phyloP scores from a whole-genome alignment of 352 stramenopile species.

The Elongisporangium anandrum region DNA sequence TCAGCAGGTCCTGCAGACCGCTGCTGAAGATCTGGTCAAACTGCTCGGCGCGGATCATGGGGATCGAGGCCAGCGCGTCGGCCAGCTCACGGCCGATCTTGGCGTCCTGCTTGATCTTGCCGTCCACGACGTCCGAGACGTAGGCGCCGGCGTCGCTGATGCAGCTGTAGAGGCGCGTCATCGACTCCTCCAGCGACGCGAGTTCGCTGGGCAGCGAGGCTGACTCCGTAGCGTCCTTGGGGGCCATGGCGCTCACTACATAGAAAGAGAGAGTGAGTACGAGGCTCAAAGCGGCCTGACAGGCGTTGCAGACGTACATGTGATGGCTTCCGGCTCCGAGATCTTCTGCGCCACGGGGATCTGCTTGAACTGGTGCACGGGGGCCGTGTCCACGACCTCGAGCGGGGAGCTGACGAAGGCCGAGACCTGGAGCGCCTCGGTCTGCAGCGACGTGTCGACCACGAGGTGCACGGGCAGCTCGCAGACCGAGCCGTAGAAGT shows the following conservation, averaged over 20 bases:
- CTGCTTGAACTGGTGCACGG: conserved; percentile 93
- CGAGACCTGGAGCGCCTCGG: conserved; percentile 83
- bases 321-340: conserved; percentile 93
- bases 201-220: conserved; percentile 71
- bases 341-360: conserved; percentile 91
- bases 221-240: conserved; percentile 23
- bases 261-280: neutral
- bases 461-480: conserved; percentile 93
- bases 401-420: conserved; percentile 91
- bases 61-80: conserved; percentile 92
- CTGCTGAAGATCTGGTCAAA: conserved; percentile 97
- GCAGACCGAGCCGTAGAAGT: conserved; percentile 96
- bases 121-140: conserved; percentile 89
- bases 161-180: conserved; percentile 89
- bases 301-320: conserved; percentile 49
- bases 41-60: conserved; percentile 90
- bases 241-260: conserved; percentile 71
- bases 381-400: conserved; percentile 83
- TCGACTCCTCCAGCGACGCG: conserved; percentile 65
- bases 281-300: neutral
- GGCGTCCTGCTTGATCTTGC: conserved; percentile 67
- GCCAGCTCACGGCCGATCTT: conserved; percentile 93
- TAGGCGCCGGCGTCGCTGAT: conserved; percentile 88
- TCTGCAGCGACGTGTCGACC: conserved; percentile 88
- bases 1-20: conserved; percentile 97